Base-by-base conservation (phyloP, 1,139 yeast genomes). In the Hyphopichia fennica region DNA sequence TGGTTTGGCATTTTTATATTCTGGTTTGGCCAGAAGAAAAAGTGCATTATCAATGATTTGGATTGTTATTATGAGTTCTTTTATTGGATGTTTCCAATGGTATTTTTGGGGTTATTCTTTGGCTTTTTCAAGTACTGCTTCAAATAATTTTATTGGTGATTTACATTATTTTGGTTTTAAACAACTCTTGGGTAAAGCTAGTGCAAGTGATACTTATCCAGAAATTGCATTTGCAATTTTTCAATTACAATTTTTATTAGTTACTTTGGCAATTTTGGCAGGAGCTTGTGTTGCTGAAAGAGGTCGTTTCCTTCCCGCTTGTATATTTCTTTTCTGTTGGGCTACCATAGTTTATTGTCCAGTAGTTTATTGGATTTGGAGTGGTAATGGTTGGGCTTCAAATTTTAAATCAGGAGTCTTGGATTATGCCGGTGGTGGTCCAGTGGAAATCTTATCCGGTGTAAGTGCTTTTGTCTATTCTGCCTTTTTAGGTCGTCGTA, bases 371-470 rank as follows among this genome's bases (percentile, higher is more conserved):
- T 91, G 98, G 97, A 82, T 88, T 44, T 93, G 98, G 99, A 86
- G 90, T 45, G 83, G 84, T 37, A 25, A 17, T 20, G 98, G 98
- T 35, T 93, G 98, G 98, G 96, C 96, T 33, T 59, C 69, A 35
- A 45, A 50, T 14, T 79, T 73, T 64, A 75, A 79, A 53, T 91
- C 96, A 79, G 96, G 96, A 16, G 98, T 85, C 1, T 72, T 91
- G 44, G 99, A 93, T 62, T 93, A 89, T 63, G 98, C 99, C 27
- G 99, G 99, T 32, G 97, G 97, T 41, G 98, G 98, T 0, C 96
- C 97, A 1, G 96, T 93, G 34, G 98, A 93, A 63, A 88, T 93
- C 43, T 78, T 89, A 30, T 83, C 95, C 25, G 98, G 98, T 52
- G 86, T 89, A 19, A 87, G 90, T 34, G 97, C 96, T 2, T 83